Conservation (phyloP, 768 basidiomycete genomes). For the Daedalea quercina region DNA sequence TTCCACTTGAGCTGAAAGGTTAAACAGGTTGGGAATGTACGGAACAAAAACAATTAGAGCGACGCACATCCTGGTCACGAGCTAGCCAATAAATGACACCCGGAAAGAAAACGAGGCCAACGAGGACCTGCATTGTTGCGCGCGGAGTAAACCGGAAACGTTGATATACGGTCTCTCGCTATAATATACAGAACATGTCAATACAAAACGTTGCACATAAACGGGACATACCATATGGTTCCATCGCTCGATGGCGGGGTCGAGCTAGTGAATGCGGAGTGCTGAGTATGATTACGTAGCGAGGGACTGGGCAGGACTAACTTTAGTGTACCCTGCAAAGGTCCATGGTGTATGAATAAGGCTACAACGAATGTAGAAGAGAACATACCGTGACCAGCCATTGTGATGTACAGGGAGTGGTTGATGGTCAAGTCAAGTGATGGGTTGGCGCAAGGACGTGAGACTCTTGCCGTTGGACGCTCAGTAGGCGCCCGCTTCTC, state of each 20-base stretch:
- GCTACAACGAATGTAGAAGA: too few species aligned
- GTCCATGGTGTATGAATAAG: too few species aligned
- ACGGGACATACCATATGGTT: conserved; percentile 40
- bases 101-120: conserved; percentile 64
- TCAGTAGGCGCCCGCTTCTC: conserved; percentile 13
- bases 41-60: neutral
- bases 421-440: conserved; percentile 10
- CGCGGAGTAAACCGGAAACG: conserved; percentile 75
- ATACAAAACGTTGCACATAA: neutral
- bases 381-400: conserved; percentile 64
- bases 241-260: conserved; percentile 55
- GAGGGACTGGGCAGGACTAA: conserved; percentile 16
- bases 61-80: conserved; percentile 32
- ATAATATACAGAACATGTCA: neutral
- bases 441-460: conserved; percentile 1
- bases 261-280: conserved; percentile 22
- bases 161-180: conserved; percentile 85
- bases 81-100: conserved; percentile 43
- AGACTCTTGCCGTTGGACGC: neutral
- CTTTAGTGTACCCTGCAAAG: conserved; percentile 51
- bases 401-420: conserved; percentile 26
- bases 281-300: conserved; percentile 7
- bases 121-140: conserved; percentile 52
- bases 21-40: neutral
- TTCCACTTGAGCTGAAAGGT: conserved; percentile 41